Conservation (phyloP, 2,329 filamentous ascomycete species). For the Clarireedia hainanense region DNA sequence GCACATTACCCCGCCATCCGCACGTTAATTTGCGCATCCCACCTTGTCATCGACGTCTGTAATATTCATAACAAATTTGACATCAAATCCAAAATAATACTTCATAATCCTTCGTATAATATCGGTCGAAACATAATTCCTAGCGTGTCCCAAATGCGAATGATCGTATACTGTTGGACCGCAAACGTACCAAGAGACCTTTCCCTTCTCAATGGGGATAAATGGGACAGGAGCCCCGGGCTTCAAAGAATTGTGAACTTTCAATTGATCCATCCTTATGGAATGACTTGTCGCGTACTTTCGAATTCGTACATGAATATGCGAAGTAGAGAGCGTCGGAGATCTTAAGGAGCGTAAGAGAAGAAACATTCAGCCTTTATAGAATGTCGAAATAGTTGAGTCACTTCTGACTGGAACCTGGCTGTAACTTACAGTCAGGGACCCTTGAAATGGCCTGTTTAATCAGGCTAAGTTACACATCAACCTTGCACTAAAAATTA, state of each 20-base stretch:
- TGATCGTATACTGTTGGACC: constrained; percentile 65
- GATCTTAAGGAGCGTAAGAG: constrained; percentile 5
- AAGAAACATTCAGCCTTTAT: constrained; percentile 13
- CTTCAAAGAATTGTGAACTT: constrained; percentile 28
- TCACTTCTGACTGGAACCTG: constrained; percentile 1
- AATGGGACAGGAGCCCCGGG: constrained; percentile 25
- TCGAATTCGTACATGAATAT: constrained; percentile 12
- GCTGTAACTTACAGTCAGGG: neutral
- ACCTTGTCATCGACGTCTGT: constrained; percentile 60
- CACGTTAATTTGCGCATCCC: neutral
- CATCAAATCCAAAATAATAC: constrained; percentile 60
- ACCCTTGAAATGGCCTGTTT: neutral
- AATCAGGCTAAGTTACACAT: neutral
- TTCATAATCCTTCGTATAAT: constrained; percentile 60
- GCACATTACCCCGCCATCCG: neutral
- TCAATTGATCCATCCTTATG: constrained; percentile 22
- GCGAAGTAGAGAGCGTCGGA: neutral
- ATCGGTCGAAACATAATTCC: constrained; percentile 68
- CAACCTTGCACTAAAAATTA: constrained; percentile 3
- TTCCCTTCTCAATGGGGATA: constrained; percentile 14
- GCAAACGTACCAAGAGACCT: constrained; percentile 60
- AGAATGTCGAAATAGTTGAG: constrained; percentile 8
- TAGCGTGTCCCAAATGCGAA: constrained; percentile 57
- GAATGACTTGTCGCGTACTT: constrained; percentile 4
- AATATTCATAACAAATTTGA: constrained; percentile 68